Percentiles rank a stretch among this genome's conserved stretches.
phyloP scores from a whole-genome alignment of 805 yeast genomes.

The Candida ortonii region DNA sequence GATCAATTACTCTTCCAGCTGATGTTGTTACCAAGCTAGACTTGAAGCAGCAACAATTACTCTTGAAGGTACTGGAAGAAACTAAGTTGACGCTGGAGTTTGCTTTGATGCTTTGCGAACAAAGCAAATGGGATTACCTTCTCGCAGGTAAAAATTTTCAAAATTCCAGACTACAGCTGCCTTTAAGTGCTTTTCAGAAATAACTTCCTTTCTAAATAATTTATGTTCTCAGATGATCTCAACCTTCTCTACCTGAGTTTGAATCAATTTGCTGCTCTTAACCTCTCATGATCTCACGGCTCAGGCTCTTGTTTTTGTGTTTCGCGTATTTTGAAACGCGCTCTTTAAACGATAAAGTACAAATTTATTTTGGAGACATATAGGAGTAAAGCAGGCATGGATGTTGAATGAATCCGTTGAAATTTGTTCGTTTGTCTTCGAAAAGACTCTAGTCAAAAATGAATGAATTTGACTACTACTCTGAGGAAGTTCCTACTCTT shows the following conservation, averaged over 20 bases:
- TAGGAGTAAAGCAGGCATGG: no score
- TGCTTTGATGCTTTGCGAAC: conserved; percentile 80
- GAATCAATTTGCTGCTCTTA: no score
- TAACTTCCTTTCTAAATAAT: no score
- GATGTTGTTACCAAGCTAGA: conserved; percentile 51
- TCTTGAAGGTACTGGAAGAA: conserved; percentile 62
- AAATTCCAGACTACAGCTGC: conserved; percentile 52
- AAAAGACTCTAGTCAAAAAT: neutral
- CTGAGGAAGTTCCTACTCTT: conserved; percentile 24
- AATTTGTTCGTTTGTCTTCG: no score
- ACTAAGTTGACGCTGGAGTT: conserved; percentile 79
- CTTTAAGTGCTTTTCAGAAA: conserved; percentile 54
- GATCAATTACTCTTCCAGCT: conserved; percentile 41
- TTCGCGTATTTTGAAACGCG: no score
- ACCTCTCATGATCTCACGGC: no score
- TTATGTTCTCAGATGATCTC: no score
- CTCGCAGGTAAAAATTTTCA: conserved; percentile 69
- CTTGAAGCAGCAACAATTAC: conserved; percentile 58
- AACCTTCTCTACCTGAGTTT: no score
- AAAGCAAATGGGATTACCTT: conserved; percentile 79
- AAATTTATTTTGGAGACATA: no score
- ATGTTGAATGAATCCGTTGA: no score
- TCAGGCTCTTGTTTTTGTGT: no score
- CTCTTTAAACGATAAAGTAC: no score
- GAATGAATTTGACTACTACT: conserved; percentile 22